Conservation (phyloP, 768 basidiomycete species). For the Suillus americanus region DNA sequence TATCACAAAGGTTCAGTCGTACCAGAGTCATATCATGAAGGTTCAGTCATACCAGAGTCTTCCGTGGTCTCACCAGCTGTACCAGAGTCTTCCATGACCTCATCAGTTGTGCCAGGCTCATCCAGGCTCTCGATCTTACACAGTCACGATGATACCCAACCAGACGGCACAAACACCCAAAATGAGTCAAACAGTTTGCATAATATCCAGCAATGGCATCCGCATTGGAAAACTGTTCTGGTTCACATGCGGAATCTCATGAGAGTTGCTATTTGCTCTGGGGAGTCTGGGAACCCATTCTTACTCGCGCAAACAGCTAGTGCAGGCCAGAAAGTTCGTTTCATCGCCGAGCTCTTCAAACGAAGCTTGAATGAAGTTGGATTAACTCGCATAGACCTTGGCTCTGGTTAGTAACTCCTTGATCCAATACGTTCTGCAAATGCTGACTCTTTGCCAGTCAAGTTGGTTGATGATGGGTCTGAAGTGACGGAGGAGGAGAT, state of each 20-base stretch:
- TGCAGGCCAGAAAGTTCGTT: background rate
- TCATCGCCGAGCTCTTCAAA: background rate
- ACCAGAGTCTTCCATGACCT: background rate
- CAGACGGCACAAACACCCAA: background rate
- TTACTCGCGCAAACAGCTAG: background rate
- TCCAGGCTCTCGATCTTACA: background rate
- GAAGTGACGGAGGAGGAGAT: background rate
- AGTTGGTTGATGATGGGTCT: background rate
- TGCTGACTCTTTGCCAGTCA: background rate
- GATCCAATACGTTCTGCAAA: background rate
- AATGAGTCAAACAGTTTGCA: background rate
- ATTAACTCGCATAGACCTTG: background rate
- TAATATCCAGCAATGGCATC: background rate
- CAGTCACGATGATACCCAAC: background rate
- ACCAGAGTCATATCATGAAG: background rate
- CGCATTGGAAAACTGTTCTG: background rate
- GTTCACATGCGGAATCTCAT: background rate
- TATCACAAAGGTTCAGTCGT: background rate
- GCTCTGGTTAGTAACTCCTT: background rate
- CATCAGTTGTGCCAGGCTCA: background rate
- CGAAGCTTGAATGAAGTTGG: background rate
- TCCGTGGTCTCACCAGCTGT: background rate
- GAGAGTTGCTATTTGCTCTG: background rate
- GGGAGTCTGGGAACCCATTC: background rate
- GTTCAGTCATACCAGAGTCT: background rate